Evolutionary conservation across 2,329 filamentous ascomycete genomes (phyloP), one percentile per base, ranked within the genome.

Genomic region (Colletotrichum tropicicola): DNA sequence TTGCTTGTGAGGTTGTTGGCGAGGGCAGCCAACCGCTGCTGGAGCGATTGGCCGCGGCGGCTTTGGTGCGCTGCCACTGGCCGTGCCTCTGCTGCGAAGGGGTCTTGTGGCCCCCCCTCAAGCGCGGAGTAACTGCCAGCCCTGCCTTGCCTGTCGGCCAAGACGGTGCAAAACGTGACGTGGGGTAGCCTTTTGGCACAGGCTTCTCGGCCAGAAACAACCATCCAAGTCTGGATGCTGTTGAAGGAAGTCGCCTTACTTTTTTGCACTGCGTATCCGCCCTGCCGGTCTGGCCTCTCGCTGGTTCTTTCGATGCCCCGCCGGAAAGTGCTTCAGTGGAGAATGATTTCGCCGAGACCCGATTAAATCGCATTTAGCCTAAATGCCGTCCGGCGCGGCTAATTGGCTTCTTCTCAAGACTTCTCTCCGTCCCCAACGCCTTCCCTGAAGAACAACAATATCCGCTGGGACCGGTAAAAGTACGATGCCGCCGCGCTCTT

Each of bases 361-460:
- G 45, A 51, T 47, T 54, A 55, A 47, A 56, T 58, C 25, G 17
- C 30, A 62, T 67, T 67, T 62, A 67, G 62, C 65, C 65, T 67
- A 51, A 67, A 66, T 45, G 12, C 51, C 35, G 28, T 61, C 25
- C 35, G 45, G 41, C 25, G 62, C 56, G 65, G 65, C 56, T 67
- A 66, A 67, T 67, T 53, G 63, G 59, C 39, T 47, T 52, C 47
- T 52, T 12, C 32, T 15, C n/a, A n/a, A n/a, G 5, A 15, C 4
- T 35, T 63, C 56, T 64, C 41, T 49, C 56, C 43, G 37, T 55
- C 57, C 19, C 23, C 35, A 55, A 37, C 27, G 15, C 5, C 35
- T 56, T 56, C 23, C 32, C 10, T 43, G 44, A 15, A 61, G 37
- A 41, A 52, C n/a, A 47, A 39, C 48, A 41, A 19, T n/a, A n/a